These are phyloP conservation scores for Exserohilum rostratum DNA, from an alignment of 2,329 filamentous ascomycete species.

Conservation along the genomic window DNA sequence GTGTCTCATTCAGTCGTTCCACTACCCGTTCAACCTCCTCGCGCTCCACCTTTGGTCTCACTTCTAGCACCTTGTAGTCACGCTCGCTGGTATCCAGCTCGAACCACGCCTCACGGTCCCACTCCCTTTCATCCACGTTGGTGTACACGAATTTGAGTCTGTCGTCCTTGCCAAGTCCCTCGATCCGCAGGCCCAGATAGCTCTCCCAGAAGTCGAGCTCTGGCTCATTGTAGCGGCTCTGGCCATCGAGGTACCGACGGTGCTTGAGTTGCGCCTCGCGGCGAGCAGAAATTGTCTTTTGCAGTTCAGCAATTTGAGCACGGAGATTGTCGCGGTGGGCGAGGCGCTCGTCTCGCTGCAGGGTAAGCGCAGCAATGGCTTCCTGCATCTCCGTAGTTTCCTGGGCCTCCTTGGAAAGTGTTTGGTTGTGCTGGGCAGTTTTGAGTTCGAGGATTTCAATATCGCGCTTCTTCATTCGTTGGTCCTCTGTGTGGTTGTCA, in stretches of 20 bases:
- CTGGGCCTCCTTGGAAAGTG: slow-evolving; percentile 74
- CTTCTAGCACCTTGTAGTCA: slow-evolving; percentile 84
- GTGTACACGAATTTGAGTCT: slow-evolving; percentile 88
- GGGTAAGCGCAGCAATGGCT: slow-evolving; percentile 62
- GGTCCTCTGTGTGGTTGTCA: slow-evolving; percentile 69
- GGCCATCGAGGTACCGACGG: slow-evolving; percentile 76
- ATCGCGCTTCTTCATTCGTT: slow-evolving; percentile 85
- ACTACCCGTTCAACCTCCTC: slow-evolving; percentile 78
- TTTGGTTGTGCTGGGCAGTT: slow-evolving; percentile 72
- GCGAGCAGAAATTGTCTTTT: slow-evolving; percentile 71
- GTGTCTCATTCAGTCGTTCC: slow-evolving; percentile 79
- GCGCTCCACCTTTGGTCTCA: slow-evolving; percentile 79
- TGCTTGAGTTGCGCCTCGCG: slow-evolving; percentile 75
- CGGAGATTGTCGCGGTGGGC: slow-evolving; percentile 62
- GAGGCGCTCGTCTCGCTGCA: slow-evolving; percentile 62
- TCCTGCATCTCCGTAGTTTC: slow-evolving; percentile 71
- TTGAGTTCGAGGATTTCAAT: slow-evolving; percentile 82
- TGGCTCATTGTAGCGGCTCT: slow-evolving; percentile 86
- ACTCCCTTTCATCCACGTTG: slow-evolving; percentile 83
- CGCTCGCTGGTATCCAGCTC: slow-evolving; percentile 81
- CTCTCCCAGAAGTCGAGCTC: slow-evolving; percentile 97
- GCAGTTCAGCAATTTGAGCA: slow-evolving; percentile 66
- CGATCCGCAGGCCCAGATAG: slow-evolving; percentile 85
- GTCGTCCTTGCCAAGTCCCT: slow-evolving; percentile 84
- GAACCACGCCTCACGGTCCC: slow-evolving; percentile 91